phyloP scores from a whole-genome alignment of 768 basidiomycete genomes.

The Candolleomyces efflorescens region DNA sequence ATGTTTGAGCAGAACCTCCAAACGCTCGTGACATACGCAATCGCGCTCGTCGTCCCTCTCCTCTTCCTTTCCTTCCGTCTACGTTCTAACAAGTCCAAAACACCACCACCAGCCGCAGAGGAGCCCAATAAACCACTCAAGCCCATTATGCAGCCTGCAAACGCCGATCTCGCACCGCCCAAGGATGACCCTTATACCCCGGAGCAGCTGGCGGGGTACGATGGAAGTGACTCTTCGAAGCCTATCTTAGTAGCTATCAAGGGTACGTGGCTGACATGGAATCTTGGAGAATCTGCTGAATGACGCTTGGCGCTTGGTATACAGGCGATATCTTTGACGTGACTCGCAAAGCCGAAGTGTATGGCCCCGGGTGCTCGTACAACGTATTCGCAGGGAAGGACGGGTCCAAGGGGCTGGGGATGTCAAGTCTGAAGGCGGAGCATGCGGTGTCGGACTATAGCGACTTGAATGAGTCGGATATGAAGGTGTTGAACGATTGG shows the following conservation, averaged over 20 bases:
- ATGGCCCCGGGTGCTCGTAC: slow-evolving; percentile 78
- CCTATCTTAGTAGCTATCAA: slow-evolving; percentile 95
- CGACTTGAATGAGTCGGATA: slow-evolving; percentile 62
- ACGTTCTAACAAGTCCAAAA: background rate
- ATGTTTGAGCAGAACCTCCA: background rate
- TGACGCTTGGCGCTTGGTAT: background rate
- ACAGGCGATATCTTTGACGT: slow-evolving; percentile 91
- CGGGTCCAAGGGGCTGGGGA: slow-evolving; percentile 83
- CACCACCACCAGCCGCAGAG: slow-evolving; percentile 19
- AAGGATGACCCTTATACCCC: slow-evolving; percentile 76
- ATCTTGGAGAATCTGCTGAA: background rate
- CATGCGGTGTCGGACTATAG: slow-evolving; percentile 90
- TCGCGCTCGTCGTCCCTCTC: background rate
- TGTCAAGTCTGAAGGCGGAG: slow-evolving; percentile 81
- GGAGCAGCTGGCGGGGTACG: slow-evolving; percentile 61
- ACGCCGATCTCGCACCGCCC: slow-evolving; percentile 59
- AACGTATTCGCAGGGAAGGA: slow-evolving; percentile 93
- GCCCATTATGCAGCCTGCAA: slow-evolving; percentile 69
- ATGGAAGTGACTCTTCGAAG: slow-evolving; percentile 59
- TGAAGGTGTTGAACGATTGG: slow-evolving; percentile 87
- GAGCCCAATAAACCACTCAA: slow-evolving; percentile 32
- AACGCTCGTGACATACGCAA: background rate
- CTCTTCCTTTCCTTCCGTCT: background rate
- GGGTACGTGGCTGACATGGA: slow-evolving; percentile 37
- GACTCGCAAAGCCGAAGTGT: slow-evolving; percentile 77